Conservation (phyloP, 352 stramenopile genomes). For the Phytophthora hibernalis region DNA sequence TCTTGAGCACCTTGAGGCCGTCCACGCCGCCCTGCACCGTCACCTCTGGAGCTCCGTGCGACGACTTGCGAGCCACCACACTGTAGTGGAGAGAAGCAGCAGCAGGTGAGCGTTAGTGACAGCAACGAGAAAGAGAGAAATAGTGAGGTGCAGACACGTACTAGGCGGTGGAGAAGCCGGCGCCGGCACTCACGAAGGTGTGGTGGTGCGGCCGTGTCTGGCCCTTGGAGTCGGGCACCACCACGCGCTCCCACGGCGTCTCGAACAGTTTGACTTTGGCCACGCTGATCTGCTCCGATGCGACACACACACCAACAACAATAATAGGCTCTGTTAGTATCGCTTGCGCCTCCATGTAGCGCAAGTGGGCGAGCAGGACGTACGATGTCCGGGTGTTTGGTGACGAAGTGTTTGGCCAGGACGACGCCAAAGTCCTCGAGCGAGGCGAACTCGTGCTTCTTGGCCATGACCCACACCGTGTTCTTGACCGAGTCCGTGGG, state of each 20-base stretch:
- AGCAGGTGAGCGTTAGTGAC: neutral
- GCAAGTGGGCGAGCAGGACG: neutral
- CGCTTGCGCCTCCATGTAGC: no score
- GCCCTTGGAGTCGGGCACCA: constrained; percentile 61
- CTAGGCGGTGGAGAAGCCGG: constrained; percentile 65
- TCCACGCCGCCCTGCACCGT: constrained; percentile 66
- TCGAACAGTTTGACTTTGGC: constrained; percentile 82
- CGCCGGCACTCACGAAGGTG: constrained; percentile 72
- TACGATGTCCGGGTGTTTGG: constrained; percentile 80
- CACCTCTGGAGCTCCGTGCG: constrained; percentile 42
- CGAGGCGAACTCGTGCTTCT: constrained; percentile 87
- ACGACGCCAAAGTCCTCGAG: constrained; percentile 91
- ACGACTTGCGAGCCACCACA: constrained; percentile 60
- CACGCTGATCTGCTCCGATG: constrained; percentile 54
- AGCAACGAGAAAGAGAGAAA: neutral
- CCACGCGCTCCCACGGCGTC: constrained; percentile 74
- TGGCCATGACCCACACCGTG: constrained; percentile 89
- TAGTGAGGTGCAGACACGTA: constrained; percentile 35
- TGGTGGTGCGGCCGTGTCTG: constrained; percentile 70
- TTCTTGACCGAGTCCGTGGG: constrained; percentile 93
- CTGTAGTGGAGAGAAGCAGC: constrained; percentile 25
- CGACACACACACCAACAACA: neutral
- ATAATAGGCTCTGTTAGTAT: no score
- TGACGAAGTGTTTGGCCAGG: constrained; percentile 89
- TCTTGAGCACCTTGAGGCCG: constrained; percentile 89